These are phyloP conservation scores for Nakazawaea peltata DNA, from an alignment of 805 yeast genomes.

Conservation along the genomic window DNA sequence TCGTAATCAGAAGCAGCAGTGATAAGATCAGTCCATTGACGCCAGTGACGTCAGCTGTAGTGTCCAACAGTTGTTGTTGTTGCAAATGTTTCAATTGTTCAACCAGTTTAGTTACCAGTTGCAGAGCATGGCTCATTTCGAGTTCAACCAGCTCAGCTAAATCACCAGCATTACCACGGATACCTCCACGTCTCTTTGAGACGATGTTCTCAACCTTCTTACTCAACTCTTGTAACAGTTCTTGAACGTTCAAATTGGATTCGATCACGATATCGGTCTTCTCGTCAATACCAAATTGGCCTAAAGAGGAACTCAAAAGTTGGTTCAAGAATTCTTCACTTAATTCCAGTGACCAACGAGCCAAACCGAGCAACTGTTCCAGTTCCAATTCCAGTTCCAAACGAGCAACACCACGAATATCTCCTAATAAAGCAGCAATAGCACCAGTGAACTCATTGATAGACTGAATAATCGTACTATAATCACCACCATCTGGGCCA, in stretches of 20 bases:
- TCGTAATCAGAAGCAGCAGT: slow-evolving; percentile 75
- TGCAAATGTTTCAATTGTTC: slow-evolving; percentile 46
- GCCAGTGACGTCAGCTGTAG: slow-evolving; percentile 51
- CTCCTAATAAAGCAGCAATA: slow-evolving; percentile 52
- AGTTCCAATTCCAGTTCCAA: slow-evolving; percentile 41
- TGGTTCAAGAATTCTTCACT: slow-evolving; percentile 56
- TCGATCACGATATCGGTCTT: slow-evolving; percentile 71
- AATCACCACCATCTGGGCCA: slow-evolving; percentile 60
- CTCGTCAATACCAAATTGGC: slow-evolving; percentile 44
- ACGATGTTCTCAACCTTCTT: slow-evolving; percentile 40
- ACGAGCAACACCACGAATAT: slow-evolving; percentile 62
- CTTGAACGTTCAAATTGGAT: slow-evolving; percentile 69
- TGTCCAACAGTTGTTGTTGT: slow-evolving; percentile 38
- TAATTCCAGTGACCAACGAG: slow-evolving; percentile 51
- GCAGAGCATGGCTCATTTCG: slow-evolving; percentile 68
- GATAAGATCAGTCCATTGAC: slow-evolving; percentile 70
- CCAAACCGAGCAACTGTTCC: slow-evolving; percentile 37
- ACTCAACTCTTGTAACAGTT: slow-evolving; percentile 51
- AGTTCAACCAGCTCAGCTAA: slow-evolving; percentile 63
- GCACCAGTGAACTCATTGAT: slow-evolving; percentile 57
- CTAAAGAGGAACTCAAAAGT: slow-evolving; percentile 44
- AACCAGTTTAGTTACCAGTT: slow-evolving; percentile 60
- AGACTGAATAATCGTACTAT: slow-evolving; percentile 51
- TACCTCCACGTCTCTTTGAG: too few species aligned
- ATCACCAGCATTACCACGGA: slow-evolving; percentile 30